Percentiles rank a stretch among this genome's conserved stretches.
phyloP scores from a whole-genome alignment of 176 grass and related monocot genomes.

The Bromus sterilis region DNA sequence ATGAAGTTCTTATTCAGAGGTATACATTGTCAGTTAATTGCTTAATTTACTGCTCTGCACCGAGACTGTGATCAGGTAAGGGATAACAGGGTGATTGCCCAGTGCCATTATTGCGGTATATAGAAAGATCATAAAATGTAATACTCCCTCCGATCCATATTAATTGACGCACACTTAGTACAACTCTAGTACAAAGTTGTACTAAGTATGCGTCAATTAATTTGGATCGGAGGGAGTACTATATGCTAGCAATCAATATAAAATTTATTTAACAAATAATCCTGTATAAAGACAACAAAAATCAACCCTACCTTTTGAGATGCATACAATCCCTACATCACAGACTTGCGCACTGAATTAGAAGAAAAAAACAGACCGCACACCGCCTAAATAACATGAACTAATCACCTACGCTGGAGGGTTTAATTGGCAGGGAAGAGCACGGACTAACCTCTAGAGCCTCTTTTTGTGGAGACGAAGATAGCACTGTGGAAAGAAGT shows the following conservation, averaged over 20 bases:
- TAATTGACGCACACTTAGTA: too few species aligned
- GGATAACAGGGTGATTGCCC: not conserved
- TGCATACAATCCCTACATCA: not conserved
- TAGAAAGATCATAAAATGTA: not conserved
- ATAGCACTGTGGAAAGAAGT: constrained; percentile 83
- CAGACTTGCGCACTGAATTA: too few species aligned
- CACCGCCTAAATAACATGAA: not conserved
- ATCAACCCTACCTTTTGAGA: not conserved
- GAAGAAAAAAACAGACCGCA: not conserved
- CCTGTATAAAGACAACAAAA: not conserved
- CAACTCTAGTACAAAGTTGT: too few species aligned
- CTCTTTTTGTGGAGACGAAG: constrained; percentile 77
- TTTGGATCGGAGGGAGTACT: too few species aligned
- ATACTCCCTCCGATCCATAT: too few species aligned
- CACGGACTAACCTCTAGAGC: constrained; percentile 55
- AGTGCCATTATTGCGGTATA: not conserved
- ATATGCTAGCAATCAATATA: not conserved
- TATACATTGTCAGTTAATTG: not conserved
- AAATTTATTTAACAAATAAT: not conserved
- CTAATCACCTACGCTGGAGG: not conserved
- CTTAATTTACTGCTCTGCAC: not conserved
- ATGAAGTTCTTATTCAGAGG: not conserved
- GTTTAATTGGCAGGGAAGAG: not conserved
- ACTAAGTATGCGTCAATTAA: too few species aligned
- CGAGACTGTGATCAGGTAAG: not conserved